Evolutionary conservation across 208 protist genomes (phyloP).

Genomic region (Leishmania major): DNA sequence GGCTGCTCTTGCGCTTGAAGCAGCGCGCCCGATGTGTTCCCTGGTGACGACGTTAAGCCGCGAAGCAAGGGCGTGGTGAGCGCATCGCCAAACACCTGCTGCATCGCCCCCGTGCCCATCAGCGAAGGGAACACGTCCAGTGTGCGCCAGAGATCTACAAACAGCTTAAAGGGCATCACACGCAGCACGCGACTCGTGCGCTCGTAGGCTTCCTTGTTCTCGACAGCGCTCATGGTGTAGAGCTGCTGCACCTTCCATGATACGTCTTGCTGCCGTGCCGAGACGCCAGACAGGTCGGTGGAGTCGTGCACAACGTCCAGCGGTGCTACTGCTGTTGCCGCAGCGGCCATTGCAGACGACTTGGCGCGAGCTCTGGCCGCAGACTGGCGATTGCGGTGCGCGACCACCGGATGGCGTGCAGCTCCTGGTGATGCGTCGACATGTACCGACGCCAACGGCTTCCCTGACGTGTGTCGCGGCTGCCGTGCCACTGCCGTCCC

Average conservation of each 20-base stretch:
- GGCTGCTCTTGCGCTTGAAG: not conserved
- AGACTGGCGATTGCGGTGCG: not conserved
- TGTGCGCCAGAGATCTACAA: constrained; percentile 55
- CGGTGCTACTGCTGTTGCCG: not conserved
- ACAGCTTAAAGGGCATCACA: constrained; percentile 45
- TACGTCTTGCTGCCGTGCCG: constrained; percentile 33
- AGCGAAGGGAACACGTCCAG: constrained; percentile 74
- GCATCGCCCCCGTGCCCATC: constrained; percentile 41
- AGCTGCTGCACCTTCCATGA: constrained; percentile 41
- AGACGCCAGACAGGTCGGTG: not conserved
- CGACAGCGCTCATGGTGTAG: constrained; percentile 27
- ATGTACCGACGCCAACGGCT: not conserved
- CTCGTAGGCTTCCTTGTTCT: constrained; percentile 28
- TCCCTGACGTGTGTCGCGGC: not conserved
- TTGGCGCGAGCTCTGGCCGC: not conserved
- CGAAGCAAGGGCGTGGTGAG: constrained; percentile 47
- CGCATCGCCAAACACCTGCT: constrained; percentile 62
- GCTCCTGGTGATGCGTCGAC: not conserved
- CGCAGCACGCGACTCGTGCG: constrained; percentile 21
- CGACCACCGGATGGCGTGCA: no score
- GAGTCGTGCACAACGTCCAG: not conserved
- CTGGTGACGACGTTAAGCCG: constrained; percentile 8
- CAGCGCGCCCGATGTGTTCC: not conserved
- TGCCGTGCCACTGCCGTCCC: not conserved
- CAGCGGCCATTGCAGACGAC: not conserved